Percentiles rank a stretch among this genome's conserved stretches.
Conservation (phyloP, 1,139 yeast genomes). For the Debaryomyces robertsiae region DNA sequence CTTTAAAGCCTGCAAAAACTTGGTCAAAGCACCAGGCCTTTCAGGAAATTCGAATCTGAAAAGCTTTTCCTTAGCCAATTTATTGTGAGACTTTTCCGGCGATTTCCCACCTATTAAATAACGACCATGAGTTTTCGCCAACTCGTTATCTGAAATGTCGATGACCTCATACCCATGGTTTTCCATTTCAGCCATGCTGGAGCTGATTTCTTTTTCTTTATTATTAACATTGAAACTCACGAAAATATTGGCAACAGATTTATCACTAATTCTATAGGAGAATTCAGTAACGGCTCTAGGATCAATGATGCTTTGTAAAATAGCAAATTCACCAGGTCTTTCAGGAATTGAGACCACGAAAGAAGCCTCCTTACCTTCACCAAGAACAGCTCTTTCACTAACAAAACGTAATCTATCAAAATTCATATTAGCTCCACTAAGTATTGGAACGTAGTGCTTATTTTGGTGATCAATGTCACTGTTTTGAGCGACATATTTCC, state of each 20-base stretch:
- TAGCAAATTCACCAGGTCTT: conserved; percentile 83
- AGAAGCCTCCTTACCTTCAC: conserved; percentile 96
- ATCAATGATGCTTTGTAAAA: conserved; percentile 70
- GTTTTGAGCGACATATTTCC: conserved; percentile 69
- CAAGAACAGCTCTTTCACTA: conserved; percentile 96
- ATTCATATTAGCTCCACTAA: conserved; percentile 98
- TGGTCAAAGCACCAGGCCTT: conserved; percentile 89
- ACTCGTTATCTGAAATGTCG: conserved; percentile 88
- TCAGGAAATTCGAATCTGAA: conserved; percentile 94
- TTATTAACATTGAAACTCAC: conserved; percentile 84
- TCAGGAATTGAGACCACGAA: conserved; percentile 90
- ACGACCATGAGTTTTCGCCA: conserved; percentile 96
- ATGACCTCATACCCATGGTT: conserved; percentile 61
- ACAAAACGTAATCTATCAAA: conserved; percentile 94
- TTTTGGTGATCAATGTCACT: conserved; percentile 72
- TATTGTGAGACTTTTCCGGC: conserved; percentile 37
- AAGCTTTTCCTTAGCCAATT: conserved; percentile 69
- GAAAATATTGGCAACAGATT: conserved; percentile 72
- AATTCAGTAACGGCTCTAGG: conserved; percentile 94
- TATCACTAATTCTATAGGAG: conserved; percentile 71
- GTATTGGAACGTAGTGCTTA: conserved; percentile 77
- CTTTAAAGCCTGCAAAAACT: conserved; percentile 71
- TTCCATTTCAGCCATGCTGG: conserved; percentile 43
- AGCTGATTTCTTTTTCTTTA: conserved; percentile 55
- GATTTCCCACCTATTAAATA: conserved; percentile 89